These are phyloP conservation scores for Nasturtium officinale DNA, from an alignment of 345 rosid species.

Conservation along the genomic window DNA sequence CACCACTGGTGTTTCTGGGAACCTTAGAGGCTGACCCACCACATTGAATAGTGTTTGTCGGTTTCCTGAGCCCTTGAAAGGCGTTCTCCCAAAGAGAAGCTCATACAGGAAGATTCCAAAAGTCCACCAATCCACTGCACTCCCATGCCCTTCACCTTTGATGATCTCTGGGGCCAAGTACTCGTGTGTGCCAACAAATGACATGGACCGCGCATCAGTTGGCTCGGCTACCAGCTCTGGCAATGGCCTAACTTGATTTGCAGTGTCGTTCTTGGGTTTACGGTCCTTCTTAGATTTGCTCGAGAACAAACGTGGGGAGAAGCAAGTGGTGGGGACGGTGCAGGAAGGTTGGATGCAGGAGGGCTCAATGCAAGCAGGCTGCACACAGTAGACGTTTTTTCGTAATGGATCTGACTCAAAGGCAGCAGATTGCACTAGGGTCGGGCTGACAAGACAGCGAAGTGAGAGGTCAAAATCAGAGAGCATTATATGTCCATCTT, in stretches of 20 bases:
- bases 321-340: conserved; percentile 81
- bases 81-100: conserved; percentile 86
- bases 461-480: conserved; percentile 85
- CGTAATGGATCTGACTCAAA: conserved; percentile 67
- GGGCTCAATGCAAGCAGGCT: conserved; percentile 85
- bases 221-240: conserved; percentile 96
- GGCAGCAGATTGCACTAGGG: conserved; percentile 66
- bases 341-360: conserved; percentile 89
- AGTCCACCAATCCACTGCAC: conserved; percentile 99
- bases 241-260: conserved; percentile 76
- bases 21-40: conserved; percentile 89
- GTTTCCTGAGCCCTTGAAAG: conserved; percentile 91
- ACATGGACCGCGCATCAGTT: conserved; percentile 90
- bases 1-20: conserved; percentile 77
- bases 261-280: conserved; percentile 69
- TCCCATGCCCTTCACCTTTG: conserved; percentile 95
- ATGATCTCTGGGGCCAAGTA: conserved; percentile 91
- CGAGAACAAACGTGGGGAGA: conserved; percentile 81
- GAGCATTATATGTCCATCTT: conserved; percentile 82
- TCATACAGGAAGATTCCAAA: conserved; percentile 85
- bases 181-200: conserved; percentile 92
- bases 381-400: conserved; percentile 73
- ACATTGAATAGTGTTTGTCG: conserved; percentile 84
- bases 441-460: conserved; percentile 81
- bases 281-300: conserved; percentile 79